These are phyloP conservation scores for Hermanozyma aechmeae DNA, from an alignment of 805 yeast species.

Conservation along the genomic window DNA sequence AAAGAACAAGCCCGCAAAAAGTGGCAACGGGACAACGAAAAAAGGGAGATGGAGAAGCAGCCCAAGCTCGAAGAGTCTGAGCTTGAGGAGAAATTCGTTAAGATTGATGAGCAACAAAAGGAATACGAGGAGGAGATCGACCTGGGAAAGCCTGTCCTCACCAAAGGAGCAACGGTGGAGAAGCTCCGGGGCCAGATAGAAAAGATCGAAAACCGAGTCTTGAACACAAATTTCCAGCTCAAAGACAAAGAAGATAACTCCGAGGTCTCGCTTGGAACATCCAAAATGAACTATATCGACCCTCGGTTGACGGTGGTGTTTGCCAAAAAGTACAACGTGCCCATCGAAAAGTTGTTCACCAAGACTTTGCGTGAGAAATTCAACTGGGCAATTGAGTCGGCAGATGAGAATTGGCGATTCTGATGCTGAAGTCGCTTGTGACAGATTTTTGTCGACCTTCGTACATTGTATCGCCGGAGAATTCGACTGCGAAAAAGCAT, in stretches of 20 bases:
- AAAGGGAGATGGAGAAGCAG: constrained; percentile 48
- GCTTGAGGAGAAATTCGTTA: constrained; percentile 47
- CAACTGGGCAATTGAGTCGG: constrained; percentile 91
- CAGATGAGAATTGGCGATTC: constrained; percentile 81
- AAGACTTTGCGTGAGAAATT: constrained; percentile 89
- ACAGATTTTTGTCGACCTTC: too few species aligned
- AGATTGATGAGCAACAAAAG: constrained; percentile 41
- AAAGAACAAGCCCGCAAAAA: constrained; percentile 55
- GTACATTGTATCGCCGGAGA: too few species aligned
- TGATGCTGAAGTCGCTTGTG: constrained; percentile 14
- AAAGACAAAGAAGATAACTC: constrained; percentile 93
- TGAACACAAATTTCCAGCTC: constrained; percentile 60
- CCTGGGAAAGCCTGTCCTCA: constrained; percentile 49
- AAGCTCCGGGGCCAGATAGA: constrained; percentile 66
- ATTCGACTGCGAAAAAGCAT: too few species aligned
- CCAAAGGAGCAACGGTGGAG: constrained; percentile 46
- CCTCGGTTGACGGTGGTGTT: constrained; percentile 88
- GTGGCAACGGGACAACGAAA: constrained; percentile 71
- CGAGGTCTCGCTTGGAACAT: constrained; percentile 85
- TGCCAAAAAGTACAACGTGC: constrained; percentile 77
- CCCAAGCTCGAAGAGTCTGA: constrained; percentile 45
- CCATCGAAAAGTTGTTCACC: constrained; percentile 85
- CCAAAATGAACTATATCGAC: constrained; percentile 91
- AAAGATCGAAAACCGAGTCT: constrained; percentile 61
- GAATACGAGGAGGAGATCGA: constrained; percentile 50